A percentile compares a stretch with the other conserved stretches of the same genome.
Conservation (phyloP, 345 rosid species). For the Fremontodendron californicum region DNA sequence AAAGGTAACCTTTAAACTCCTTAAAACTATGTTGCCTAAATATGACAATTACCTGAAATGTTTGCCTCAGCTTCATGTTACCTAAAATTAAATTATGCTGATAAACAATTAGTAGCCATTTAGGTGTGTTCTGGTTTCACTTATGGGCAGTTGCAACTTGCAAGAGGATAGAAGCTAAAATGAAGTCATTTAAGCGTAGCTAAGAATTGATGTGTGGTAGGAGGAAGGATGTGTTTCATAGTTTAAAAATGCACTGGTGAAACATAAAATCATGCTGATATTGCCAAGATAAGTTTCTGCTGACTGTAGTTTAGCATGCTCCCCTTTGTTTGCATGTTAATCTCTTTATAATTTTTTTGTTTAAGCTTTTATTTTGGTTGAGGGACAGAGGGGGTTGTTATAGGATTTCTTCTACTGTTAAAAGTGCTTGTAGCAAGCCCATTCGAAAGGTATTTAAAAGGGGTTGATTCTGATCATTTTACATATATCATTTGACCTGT, state of each 20-base stretch:
- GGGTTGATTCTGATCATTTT: not conserved
- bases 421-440: not conserved
- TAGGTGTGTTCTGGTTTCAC: not conserved
- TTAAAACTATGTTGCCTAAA: not conserved
- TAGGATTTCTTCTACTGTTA: not conserved
- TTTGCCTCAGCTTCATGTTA: conserved; percentile 1
- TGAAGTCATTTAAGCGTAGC: not conserved
- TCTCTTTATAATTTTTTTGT: not conserved
- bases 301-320: not conserved
- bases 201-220: not conserved
- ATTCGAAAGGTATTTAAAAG: not conserved
- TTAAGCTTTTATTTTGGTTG: not conserved
- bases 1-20: not conserved
- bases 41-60: not conserved
- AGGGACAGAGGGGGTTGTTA: not conserved
- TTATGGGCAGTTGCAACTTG: not conserved
- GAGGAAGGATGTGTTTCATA: not conserved
- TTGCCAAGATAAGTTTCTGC: not conserved
- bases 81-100: not conserved
- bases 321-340: not conserved
- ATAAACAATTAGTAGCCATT: not conserved
- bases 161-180: not conserved
- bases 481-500: not conserved
- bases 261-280: not conserved
- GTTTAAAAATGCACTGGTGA: not conserved